Evolutionary conservation across 2,329 filamentous ascomycete species (phyloP).

Genomic region (Chaetothyriales sp.): DNA sequence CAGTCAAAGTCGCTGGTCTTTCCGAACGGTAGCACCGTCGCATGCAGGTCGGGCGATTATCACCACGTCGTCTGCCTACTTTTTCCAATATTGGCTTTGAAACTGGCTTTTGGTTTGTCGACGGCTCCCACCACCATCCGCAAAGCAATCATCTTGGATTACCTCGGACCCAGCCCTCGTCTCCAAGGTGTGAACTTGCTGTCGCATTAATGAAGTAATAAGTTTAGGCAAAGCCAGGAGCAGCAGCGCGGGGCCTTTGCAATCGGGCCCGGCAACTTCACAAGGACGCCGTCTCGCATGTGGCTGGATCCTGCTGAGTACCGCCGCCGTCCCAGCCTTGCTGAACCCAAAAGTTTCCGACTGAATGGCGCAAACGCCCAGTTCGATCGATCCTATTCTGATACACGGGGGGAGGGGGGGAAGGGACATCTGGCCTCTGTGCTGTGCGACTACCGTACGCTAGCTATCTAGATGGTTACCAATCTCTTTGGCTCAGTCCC

Average conservation of each 20-base stretch:
- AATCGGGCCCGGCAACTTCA: too few relatives aligned
- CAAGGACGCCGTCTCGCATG: too few relatives aligned
- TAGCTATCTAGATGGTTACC: too few relatives aligned
- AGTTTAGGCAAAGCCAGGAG: background rate
- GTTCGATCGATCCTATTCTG: too few relatives aligned
- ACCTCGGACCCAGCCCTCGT: background rate
- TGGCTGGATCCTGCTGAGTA: too few relatives aligned
- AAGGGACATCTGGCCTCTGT: background rate
- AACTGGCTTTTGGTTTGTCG: background rate
- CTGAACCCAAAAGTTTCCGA: too few relatives aligned
- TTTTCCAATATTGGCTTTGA: background rate
- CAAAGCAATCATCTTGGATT: background rate
- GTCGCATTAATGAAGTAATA: background rate
- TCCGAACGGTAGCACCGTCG: conserved; percentile 27
- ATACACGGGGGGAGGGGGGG: too few relatives aligned
- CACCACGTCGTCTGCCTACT: background rate
- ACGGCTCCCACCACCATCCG: background rate
- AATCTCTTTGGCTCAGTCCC: background rate
- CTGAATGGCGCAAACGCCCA: too few relatives aligned
- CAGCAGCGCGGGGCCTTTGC: background rate
- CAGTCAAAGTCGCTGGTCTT: conserved; percentile 33
- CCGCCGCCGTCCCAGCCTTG: too few relatives aligned
- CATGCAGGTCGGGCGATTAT: background rate
- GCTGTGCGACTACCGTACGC: background rate
- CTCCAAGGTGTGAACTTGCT: background rate